These are phyloP conservation scores for Bolboschoenus planiculmis DNA, from an alignment of 176 grass and related monocot genomes.

Conservation along the genomic window DNA sequence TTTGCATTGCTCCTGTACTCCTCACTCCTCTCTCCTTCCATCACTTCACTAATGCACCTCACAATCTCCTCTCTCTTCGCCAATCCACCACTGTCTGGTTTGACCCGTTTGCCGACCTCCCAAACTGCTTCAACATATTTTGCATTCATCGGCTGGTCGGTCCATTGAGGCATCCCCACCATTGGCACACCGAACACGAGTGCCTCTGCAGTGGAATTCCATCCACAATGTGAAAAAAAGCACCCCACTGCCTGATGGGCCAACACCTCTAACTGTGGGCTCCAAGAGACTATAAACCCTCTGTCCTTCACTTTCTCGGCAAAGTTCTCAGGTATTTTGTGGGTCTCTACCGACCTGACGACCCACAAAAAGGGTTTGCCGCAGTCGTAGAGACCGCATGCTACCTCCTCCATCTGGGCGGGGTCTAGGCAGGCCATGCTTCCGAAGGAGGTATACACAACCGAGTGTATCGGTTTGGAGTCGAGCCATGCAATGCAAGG, in stretches of 20 bases:
- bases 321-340: slow-evolving; percentile 45
- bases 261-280: slow-evolving; percentile 70
- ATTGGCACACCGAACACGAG: slow-evolving; percentile 18
- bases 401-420: slow-evolving; percentile 39
- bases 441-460: slow-evolving; percentile 66
- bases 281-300: slow-evolving; percentile 48
- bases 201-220: slow-evolving; percentile 68
- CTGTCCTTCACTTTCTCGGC: neutral
- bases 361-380: slow-evolving; percentile 56
- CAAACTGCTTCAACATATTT: slow-evolving; percentile 69
- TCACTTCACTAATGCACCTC: slow-evolving; percentile 18
- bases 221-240: slow-evolving; percentile 80
- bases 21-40: slow-evolving; percentile 35
- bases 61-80: slow-evolving; percentile 37
- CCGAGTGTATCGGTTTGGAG: slow-evolving; percentile 32
- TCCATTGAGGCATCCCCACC: slow-evolving; percentile 52
- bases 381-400: slow-evolving; percentile 34
- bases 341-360: slow-evolving; percentile 45
- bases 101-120: slow-evolving; percentile 42
- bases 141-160: slow-evolving; percentile 81
- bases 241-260: slow-evolving; percentile 54
- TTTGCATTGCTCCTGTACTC: slow-evolving; percentile 28
- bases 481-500: slow-evolving; percentile 50
- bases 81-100: slow-evolving; percentile 13
- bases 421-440: slow-evolving; percentile 46